A percentile compares a stretch with the other conserved stretches of the same genome.
phyloP scores from a whole-genome alignment of 2,329 filamentous ascomycete genomes.

The Xylaria sp. region DNA sequence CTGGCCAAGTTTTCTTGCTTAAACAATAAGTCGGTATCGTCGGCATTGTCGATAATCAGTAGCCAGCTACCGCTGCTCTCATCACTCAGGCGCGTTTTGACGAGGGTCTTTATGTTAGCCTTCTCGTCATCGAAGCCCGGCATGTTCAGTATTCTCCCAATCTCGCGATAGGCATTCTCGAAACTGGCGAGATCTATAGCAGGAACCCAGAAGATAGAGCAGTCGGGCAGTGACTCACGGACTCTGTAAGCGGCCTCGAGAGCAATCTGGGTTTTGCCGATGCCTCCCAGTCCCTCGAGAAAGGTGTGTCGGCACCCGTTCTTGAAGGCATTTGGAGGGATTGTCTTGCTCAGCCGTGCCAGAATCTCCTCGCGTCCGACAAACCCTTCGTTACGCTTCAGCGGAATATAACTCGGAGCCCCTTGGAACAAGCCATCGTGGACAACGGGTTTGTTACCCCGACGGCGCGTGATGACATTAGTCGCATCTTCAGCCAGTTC shows the following conservation, averaged over 20 bases:
- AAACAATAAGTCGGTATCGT: conserved; percentile 29
- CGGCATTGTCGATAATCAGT: conserved; percentile 5
- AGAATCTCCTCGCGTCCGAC: conserved; percentile 14
- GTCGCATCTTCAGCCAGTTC: neutral
- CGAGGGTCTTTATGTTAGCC: conserved; percentile 33
- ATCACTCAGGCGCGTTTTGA: conserved; percentile 33
- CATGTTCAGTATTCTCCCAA: conserved; percentile 30
- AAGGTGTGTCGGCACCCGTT: conserved; percentile 26
- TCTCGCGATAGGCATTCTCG: conserved; percentile 19
- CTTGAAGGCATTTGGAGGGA: conserved; percentile 8
- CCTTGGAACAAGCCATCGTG: too few relatives aligned
- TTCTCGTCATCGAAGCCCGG: conserved; percentile 31
- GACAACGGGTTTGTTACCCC: neutral
- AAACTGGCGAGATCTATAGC: conserved; percentile 4
- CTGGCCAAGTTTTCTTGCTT: conserved; percentile 19
- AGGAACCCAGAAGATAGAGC: conserved; percentile 13
- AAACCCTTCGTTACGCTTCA: conserved; percentile 19
- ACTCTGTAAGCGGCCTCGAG: conserved; percentile 6
- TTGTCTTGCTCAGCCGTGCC: conserved; percentile 4
- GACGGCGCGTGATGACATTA: neutral
- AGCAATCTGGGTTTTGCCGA: conserved; percentile 12
- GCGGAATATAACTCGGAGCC: conserved; percentile 3
- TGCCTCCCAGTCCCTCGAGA: conserved; percentile 17
- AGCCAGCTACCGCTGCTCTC: conserved; percentile 17
- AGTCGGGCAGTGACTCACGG: conserved; percentile 1